Conservation (phyloP, 2,329 filamentous ascomycete species). For the Penicillium brasilianum region DNA sequence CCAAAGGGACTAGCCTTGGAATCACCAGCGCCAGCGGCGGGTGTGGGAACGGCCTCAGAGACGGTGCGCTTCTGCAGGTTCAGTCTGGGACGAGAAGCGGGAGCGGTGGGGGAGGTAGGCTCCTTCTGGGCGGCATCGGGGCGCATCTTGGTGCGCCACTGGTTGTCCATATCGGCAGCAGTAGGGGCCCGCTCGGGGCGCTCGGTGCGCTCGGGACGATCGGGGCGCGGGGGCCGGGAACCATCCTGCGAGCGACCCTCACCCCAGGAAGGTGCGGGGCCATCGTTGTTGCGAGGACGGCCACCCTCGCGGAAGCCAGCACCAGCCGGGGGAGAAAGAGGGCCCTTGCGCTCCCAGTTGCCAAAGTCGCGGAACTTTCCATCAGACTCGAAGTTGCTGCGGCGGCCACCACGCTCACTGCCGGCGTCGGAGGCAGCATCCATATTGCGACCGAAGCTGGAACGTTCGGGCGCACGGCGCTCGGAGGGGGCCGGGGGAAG, state of each 20-base stretch:
- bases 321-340: constrained; percentile 72
- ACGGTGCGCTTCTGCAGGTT: constrained; percentile 92
- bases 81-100: constrained; percentile 74
- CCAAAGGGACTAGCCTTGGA: constrained; percentile 93
- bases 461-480: constrained; percentile 60
- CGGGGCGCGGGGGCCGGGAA: constrained; percentile 77
- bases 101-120: constrained; percentile 65
- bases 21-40: constrained; percentile 57
- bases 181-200: constrained; percentile 75
- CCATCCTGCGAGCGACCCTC: constrained; percentile 72
- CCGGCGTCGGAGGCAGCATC: constrained; percentile 60
- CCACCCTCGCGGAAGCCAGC: constrained; percentile 60
- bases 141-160: constrained; percentile 91
- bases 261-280: constrained; percentile 76
- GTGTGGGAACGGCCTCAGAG: constrained; percentile 67
- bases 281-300: constrained; percentile 64
- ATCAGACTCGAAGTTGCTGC: constrained; percentile 72
- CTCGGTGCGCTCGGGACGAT: constrained; percentile 71
- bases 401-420: constrained; percentile 68
- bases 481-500: constrained; percentile 70
- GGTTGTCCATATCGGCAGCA: constrained; percentile 88
- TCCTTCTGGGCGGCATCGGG: constrained; percentile 75
- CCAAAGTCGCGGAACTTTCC: constrained; percentile 79
- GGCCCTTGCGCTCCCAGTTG: constrained; percentile 95
- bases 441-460: constrained; percentile 61